These are phyloP conservation scores for Lignosus rhinocerotis DNA, from an alignment of 1,284 basidiomycete genomes.

Conservation along the genomic window DNA sequence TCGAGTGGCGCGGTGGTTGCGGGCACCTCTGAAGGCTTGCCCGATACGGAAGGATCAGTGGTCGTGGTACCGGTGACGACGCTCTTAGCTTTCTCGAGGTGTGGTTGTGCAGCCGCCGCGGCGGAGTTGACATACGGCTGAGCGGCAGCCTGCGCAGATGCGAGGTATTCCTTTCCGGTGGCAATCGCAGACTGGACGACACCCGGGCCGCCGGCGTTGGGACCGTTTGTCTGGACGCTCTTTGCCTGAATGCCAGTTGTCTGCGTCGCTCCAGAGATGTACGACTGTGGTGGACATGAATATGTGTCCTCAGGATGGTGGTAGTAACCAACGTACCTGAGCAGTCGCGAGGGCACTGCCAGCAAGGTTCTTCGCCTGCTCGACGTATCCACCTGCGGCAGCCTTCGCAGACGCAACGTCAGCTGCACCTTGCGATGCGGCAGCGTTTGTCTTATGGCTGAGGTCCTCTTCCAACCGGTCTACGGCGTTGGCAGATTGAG, in stretches of 20 bases:
- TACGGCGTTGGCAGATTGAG: conserved; percentile 45
- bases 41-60: conserved; percentile 8
- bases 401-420: conserved; percentile 48
- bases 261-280: conserved; percentile 22
- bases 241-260: conserved; percentile 2
- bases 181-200: conserved; percentile 41
- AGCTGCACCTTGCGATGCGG: conserved; percentile 54
- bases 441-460: conserved; percentile 46
- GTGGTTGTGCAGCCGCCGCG: conserved; percentile 36
- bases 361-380: conserved; percentile 52
- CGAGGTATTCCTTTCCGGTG: conserved; percentile 43
- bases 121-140: conserved; percentile 43
- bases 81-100: conserved; percentile 29
- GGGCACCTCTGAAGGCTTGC: conserved; percentile 36
- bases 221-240: conserved; percentile 12
- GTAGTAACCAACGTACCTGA: conserved; percentile 39
- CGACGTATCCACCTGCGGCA: conserved; percentile 40
- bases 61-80: conserved; percentile 23
- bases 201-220: conserved; percentile 29
- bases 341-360: conserved; percentile 48
- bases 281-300: conserved; percentile 23
- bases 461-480: conserved; percentile 46
- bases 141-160: conserved; percentile 41
- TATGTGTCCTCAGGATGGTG: no score
- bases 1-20: conserved; percentile 44